phyloP scores from a whole-genome alignment of 441 rosid genomes.

The Corymbia calophylla region DNA sequence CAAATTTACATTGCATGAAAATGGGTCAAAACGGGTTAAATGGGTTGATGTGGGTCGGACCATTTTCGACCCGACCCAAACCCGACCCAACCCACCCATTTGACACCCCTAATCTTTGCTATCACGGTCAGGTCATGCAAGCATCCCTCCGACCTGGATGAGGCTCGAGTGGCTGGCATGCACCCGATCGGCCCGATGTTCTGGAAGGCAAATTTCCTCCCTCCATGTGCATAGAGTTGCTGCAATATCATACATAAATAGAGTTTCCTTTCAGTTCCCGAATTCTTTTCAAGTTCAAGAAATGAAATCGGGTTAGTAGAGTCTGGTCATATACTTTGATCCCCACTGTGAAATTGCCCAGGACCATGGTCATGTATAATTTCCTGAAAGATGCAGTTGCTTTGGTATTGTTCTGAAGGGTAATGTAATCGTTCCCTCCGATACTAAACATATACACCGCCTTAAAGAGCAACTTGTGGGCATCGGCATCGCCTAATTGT shows the following conservation, averaged over 20 bases:
- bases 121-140: neutral
- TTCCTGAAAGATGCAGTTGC: neutral
- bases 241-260: neutral
- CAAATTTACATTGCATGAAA: too few relatives aligned
- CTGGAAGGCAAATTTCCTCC: constrained; percentile 26
- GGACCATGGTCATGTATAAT: neutral
- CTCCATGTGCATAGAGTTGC: constrained; percentile 14
- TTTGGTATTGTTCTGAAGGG: neutral
- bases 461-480: neutral
- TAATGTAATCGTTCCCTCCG: constrained; percentile 20
- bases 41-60: too few relatives aligned
- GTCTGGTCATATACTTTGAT: neutral
- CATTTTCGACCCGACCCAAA: too few relatives aligned
- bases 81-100: too few relatives aligned
- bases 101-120: too few relatives aligned
- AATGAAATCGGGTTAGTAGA: neutral
- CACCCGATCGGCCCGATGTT: constrained; percentile 26
- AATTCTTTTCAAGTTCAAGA: neutral
- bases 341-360: neutral
- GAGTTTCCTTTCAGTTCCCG: neutral
- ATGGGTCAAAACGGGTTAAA: too few relatives aligned
- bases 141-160: constrained; percentile 2
- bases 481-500: neutral
- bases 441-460: constrained; percentile 19
- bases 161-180: constrained; percentile 7